Base-by-base conservation (phyloP, 1,284 basidiomycete genomes). In the Limonomyces culmigenus region DNA sequence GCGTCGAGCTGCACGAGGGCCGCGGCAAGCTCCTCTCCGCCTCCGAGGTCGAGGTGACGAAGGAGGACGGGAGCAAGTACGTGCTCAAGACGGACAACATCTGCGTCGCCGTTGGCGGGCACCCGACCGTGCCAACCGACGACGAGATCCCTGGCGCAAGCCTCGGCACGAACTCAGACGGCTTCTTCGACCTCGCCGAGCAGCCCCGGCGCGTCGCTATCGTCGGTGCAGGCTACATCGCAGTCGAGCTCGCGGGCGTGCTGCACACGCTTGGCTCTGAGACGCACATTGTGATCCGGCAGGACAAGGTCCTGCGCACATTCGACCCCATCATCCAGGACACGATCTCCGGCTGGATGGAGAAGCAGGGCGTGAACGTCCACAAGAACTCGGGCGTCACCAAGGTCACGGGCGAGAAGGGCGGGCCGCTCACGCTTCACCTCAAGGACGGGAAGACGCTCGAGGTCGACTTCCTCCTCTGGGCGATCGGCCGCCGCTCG, bases 201-300 rank as follows among this genome's bases (percentile, higher is more conserved):
- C 88, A 95, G 56, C 93, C 93, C 11, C 87, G 83, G 57, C 74
- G 89, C 39, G 91, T 95, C 20, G 91, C 80, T 2, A 83, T 98
- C 40, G 78, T 96, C 29, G 93, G 93, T 35, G 93, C 93, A 14
- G 93, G 93, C 3, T 98, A 98, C 59, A 98, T 98, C 48, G 88
- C 89, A 16, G 86, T 97, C 44, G 93, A 98, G 55, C 72, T 92
- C 32, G 85, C 88, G 3, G 89, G 89, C 18, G 73, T 95, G 39
- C 73, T 95, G 56, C 74, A 92, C 55, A 67, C 81, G 4, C 70
- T 91, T 35, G 88, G 88, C 17, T 70, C 74, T 31, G 88, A 97
- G 58, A 93, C 91, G 15, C 89, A 96, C 52, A 59, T 97, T 43
- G 55, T 96, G 50, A 95, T 96, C 48, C 80, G 93, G 39, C 68